Conservation (phyloP, 108 stramenopile genomes). For the Cyclotella cryptica region DNA sequence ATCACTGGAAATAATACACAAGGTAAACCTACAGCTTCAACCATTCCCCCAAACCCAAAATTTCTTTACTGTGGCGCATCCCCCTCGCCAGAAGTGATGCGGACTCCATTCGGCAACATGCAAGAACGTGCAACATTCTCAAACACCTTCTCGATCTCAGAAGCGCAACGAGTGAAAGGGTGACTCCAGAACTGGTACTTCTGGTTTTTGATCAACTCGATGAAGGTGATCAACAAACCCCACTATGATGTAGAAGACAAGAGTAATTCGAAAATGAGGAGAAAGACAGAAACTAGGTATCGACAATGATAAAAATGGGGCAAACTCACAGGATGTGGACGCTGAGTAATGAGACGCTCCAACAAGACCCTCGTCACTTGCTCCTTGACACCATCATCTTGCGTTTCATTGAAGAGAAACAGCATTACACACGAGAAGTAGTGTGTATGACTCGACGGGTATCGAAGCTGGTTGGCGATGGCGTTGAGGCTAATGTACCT, state of each 20-base stretch:
- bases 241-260: conserved; percentile 79
- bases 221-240: conserved; percentile 97
- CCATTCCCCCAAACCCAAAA: conserved; percentile 8
- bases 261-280: conserved; percentile 38
- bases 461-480: conserved; percentile 99
- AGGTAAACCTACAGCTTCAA: conserved; percentile 7
- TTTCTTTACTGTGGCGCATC: conserved; percentile 29
- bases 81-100: conserved; percentile 33
- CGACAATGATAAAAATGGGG: conserved; percentile 41
- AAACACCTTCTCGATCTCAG: conserved; percentile 99
- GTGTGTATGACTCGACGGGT: conserved; percentile 99
- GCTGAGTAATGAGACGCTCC: conserved; percentile 97
- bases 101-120: conserved; percentile 66
- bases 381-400: conserved; percentile 94
- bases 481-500: conserved; percentile 97
- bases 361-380: conserved; percentile 98
- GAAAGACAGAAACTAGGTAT: not conserved
- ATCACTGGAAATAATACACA: conserved; percentile 2
- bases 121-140: conserved; percentile 94
- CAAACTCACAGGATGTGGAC: conserved; percentile 98
- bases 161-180: conserved; percentile 97
- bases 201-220: conserved; percentile 99
- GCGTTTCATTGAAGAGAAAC: conserved; percentile 95
- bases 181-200: conserved; percentile 98
- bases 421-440: conserved; percentile 98